Conservation (phyloP, 768 basidiomycete genomes). For the Xerocomellus amylosporus region DNA sequence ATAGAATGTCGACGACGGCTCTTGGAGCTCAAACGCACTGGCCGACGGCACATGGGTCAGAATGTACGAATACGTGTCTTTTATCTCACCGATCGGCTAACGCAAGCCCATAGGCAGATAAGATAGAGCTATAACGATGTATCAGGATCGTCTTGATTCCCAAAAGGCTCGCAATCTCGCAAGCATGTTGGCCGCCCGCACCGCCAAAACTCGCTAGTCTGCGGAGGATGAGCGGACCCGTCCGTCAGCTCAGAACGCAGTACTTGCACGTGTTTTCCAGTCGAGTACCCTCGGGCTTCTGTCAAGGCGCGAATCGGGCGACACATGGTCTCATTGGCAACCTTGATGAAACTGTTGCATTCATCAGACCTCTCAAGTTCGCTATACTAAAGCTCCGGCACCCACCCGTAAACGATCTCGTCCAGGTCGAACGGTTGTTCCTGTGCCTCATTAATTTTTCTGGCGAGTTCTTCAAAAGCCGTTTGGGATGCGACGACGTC, state of each 20-base stretch:
- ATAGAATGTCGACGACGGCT: conserved; percentile 83
- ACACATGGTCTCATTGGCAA: conserved; percentile 96
- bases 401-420: conserved; percentile 86
- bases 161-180: conserved; percentile 83
- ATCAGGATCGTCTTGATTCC: conserved; percentile 88
- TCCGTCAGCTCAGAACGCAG: not conserved
- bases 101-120: conserved; percentile 93
- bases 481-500: conserved; percentile 67
- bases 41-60: not conserved
- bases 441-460: conserved; percentile 66
- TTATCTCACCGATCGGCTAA: conserved; percentile 66
- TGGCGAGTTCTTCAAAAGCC: conserved; percentile 66
- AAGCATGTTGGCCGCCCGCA: conserved; percentile 89
- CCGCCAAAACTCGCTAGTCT: conserved; percentile 88
- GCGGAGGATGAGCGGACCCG: not conserved
- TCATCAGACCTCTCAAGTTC: not conserved
- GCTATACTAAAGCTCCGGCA: not conserved
- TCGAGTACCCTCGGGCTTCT: conserved; percentile 84
- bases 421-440: conserved; percentile 64
- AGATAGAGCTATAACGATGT: conserved; percentile 87
- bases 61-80: not conserved
- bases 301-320: conserved; percentile 89
- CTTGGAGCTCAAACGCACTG: conserved; percentile 84
- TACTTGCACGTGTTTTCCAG: conserved; percentile 64
- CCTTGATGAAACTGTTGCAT: conserved; percentile 78